Base-by-base conservation (phyloP, 768 basidiomycete genomes). In the Sporobolomyces pararoseus region DNA sequence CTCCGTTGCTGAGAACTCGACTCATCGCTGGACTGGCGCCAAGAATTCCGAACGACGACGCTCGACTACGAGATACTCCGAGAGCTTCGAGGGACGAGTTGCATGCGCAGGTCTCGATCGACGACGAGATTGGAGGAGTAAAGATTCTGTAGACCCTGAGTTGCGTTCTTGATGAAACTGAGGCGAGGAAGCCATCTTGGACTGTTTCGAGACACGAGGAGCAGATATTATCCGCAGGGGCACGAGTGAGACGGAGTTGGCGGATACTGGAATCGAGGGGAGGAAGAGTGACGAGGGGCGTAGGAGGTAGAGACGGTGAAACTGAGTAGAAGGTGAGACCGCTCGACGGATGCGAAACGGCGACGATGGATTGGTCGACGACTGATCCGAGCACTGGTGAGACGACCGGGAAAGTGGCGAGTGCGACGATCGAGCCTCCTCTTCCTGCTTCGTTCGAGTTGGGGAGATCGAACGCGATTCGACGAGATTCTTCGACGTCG, bases 131-230 rank as follows among this genome's bases (percentile, higher is more conserved):
- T 2, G 68, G 68, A 13, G 68, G 68, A 4, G 52, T 60, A 63
- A 61, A 70, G 51, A 69, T 81, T 57, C 87, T 87, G 79, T 88
- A 87, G 75, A 92, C 82, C 31, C 83, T 82, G 46, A 92, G 83
- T 35, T 83, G 78, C 44, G 86, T 83, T 16, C 85, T 84, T n/a
- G 86, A 83, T 0, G 89, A 88, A 69, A 89, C 83, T 10, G 86
- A 82, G 27, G 89, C 78, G 50, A 84, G 80, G 75, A 93, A 83
- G 66, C 86, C 87, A 74, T 89, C 88, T 35, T 83, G 78, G 0
- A 86, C 85, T 17, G 83, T 81, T 68, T 89, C 86, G 27, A 86
- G 86, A 76, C 93, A 96, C 53, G 84, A 84, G 54, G 81, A 82
- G 77, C 93, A 96, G 5, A 80, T 83, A 69, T 84, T 84, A 32